Conservation (phyloP, 108 stramenopile genomes). For the Poteriospumella lacustris region DNA sequence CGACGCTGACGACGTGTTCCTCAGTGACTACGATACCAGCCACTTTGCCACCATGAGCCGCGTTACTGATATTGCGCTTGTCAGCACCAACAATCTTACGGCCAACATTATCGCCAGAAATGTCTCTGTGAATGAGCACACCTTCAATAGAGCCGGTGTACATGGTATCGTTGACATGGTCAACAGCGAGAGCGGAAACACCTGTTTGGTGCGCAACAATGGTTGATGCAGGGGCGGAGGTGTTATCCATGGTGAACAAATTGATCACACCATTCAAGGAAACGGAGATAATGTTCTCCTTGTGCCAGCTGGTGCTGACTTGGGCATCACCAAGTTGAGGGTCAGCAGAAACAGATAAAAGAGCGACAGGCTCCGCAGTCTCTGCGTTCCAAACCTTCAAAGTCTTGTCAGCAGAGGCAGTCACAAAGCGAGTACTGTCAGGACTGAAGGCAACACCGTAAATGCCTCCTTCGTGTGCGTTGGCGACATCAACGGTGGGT, state of each 20-base stretch:
- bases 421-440: conserved; percentile 66
- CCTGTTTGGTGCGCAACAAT: conserved; percentile 73
- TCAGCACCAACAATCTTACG: conserved; percentile 43
- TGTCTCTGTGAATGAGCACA: conserved; percentile 48
- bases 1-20: conserved; percentile 62
- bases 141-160: conserved; percentile 87
- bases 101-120: conserved; percentile 18
- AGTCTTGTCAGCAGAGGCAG: conserved; percentile 84
- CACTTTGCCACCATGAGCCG: conserved; percentile 66
- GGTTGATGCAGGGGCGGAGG: conserved; percentile 27
- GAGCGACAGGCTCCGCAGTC: conserved; percentile 21
- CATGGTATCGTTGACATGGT: conserved; percentile 52
- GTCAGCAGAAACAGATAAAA: conserved; percentile 23
- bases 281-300: conserved; percentile 64
- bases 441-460: conserved; percentile 75
- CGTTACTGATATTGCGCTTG: conserved; percentile 34
- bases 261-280: conserved; percentile 74
- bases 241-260: conserved; percentile 49
- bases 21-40: conserved; percentile 48
- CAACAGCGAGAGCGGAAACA: conserved; percentile 71
- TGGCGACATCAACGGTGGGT: neutral
- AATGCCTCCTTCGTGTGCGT: conserved; percentile 66
- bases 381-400: conserved; percentile 63
- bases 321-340: conserved; percentile 57
- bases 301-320: conserved; percentile 57